These are phyloP conservation scores for Alternaria sp. DNA, from an alignment of 2,329 filamentous ascomycete species.

Conservation along the genomic window DNA sequence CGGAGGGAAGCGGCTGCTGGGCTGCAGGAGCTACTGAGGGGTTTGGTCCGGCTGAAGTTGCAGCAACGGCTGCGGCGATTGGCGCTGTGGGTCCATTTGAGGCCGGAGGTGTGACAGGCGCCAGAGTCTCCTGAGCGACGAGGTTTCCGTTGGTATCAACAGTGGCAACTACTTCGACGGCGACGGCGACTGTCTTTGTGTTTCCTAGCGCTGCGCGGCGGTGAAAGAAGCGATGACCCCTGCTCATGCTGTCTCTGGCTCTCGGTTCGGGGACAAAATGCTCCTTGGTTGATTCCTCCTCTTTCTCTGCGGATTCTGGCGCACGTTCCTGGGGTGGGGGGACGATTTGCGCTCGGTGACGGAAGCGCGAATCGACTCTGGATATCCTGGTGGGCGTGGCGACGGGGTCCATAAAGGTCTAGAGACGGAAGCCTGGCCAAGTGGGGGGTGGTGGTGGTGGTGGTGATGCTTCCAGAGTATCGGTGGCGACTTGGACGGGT, in stretches of 20 bases:
- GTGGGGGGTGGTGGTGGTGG: conserved; percentile 25
- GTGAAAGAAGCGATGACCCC: conserved; percentile 46
- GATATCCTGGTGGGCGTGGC: conserved; percentile 33
- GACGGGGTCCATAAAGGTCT: conserved; percentile 41
- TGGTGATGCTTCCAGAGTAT: conserved; percentile 27
- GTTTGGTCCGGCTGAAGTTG: background rate
- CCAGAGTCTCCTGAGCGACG: conserved; percentile 34
- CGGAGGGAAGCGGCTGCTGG: conserved; percentile 13
- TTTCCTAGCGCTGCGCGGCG: conserved; percentile 35
- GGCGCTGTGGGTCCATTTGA: background rate
- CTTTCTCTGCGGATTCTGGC: conserved; percentile 12
- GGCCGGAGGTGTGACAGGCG: conserved; percentile 13
- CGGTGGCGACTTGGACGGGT: conserved; percentile 30
- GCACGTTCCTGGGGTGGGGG: conserved; percentile 13
- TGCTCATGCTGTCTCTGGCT: conserved; percentile 38
- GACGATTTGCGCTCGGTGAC: conserved; percentile 26
- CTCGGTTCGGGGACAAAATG: conserved; percentile 27
- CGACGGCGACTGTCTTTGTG: conserved; percentile 35
- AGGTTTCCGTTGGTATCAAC: conserved; percentile 41
- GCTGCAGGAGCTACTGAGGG: conserved; percentile 7
- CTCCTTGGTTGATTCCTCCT: conserved; percentile 17
- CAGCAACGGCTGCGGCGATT: conserved; percentile 2
- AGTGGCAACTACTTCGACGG: conserved; percentile 42
- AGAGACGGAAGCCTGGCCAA: conserved; percentile 19
- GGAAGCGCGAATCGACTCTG: conserved; percentile 36